Evolutionary conservation across 75 land plant genomes (phyloP), one percentile per base, ranked within the genome.

Genomic region (Isoetes taiwanensis): DNA sequence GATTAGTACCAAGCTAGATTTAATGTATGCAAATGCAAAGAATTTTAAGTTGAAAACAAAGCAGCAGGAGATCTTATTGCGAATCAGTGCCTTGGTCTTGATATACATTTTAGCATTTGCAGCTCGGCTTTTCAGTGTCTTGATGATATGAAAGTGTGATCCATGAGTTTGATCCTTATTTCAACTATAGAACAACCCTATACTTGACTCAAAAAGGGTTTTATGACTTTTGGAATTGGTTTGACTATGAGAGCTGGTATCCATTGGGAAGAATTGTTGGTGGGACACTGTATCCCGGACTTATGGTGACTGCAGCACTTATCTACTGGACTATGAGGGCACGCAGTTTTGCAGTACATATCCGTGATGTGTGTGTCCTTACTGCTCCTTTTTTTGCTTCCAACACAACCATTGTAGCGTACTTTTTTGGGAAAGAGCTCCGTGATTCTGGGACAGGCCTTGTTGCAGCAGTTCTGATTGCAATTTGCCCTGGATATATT

Each of bases 311-410:
- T 8, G 50, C 50, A 5, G 96, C 90, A 2, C 9, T 76, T 3
- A 62, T 94, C 34, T 81, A 94, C 70, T 76, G 86, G 77, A 26
- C 46, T 4, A 56, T 94, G 14, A 73, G 84, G 0, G 68, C 80
- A 33, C 70, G 88, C 30, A 59, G 76, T 17, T 85, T 94, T 58
- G 72, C 68, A n/a, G 90, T 94, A 37, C 99, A 94, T 52, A 94
- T 94, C 32, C 77, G 90, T 31, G 99, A 94, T 17, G 99, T 94
- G 30, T 94, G 99, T 52, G 99, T 94, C 5, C 67, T 94, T 27
- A 88, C 90, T 0, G 99, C 99, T 0, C 99, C 99, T 0, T 94
- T 94, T 52, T 94, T 94, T 41, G 99, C 96, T 3, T 80, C 99
- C 0, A 94, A 94, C 61, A 94, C 99, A 6, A 80, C 99, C 3